Evolutionary conservation across 257 asterid genomes (phyloP).

Genomic region (Salvia hispanica): DNA sequence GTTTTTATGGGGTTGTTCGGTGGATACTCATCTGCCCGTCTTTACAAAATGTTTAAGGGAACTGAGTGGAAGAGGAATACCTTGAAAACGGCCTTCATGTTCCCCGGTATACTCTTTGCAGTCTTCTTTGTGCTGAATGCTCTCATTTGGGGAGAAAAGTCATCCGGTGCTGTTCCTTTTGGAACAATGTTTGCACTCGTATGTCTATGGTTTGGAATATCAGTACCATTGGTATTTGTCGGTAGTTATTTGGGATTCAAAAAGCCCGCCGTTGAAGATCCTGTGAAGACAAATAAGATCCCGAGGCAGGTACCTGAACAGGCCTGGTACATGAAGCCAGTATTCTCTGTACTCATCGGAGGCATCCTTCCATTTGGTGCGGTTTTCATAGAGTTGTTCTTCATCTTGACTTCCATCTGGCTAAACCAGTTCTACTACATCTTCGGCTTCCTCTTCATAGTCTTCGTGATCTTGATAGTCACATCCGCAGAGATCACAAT

Average conservation of each 20-base stretch:
- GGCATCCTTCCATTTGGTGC: conserved; percentile 95
- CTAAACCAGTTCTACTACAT: conserved; percentile 90
- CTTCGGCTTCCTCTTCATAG: conserved; percentile 89
- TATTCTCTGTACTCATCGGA: conserved; percentile 74
- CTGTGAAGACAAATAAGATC: conserved; percentile 83
- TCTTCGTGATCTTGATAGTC: conserved; percentile 70
- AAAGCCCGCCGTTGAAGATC: conserved; percentile 73
- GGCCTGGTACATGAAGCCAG: conserved; percentile 91
- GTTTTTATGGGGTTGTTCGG: conserved; percentile 89
- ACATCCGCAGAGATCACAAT: conserved; percentile 83
- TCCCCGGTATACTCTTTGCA: conserved; percentile 79
- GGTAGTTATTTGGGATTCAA: conserved; percentile 87
- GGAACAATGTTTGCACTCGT: conserved; percentile 87
- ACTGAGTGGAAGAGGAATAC: conserved; percentile 82
- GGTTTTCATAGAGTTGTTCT: conserved; percentile 85
- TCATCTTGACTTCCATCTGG: conserved; percentile 91
- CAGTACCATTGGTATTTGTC: conserved; percentile 79
- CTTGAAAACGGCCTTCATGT: conserved; percentile 83
- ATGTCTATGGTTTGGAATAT: conserved; percentile 85
- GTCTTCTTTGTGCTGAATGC: conserved; percentile 71
- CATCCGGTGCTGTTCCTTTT: conserved; percentile 89
- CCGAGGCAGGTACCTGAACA: conserved; percentile 87
- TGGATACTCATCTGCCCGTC: conserved; percentile 80
- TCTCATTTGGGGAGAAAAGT: conserved; percentile 84
- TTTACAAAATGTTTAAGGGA: conserved; percentile 81